Base-by-base conservation (phyloP, 306 rosid species). In the Castanea sativa region DNA sequence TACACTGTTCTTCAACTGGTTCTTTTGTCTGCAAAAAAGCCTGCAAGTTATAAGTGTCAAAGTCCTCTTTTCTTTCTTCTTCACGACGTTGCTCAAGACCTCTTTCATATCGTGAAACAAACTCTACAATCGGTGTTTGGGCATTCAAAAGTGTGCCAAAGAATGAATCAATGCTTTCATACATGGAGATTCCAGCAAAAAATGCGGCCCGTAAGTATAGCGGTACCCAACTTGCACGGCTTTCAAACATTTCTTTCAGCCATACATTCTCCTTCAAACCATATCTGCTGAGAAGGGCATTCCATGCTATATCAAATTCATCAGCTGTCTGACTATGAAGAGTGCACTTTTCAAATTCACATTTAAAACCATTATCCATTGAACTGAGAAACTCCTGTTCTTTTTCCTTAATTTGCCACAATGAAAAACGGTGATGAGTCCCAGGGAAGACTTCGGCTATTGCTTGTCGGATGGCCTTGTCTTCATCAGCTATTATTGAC, bases 11-110 rank as follows among this genome's bases (percentile, higher is more conserved):
- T 89, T 92, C 99, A 30, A 85, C 85, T 29, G 96, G 90, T 82
- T 95, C 98, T 83, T 95, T 90, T 52, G 98, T 95, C 89, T 91
- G 98, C 92, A 95, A 83, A 87, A 87, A 81, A n/a, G 92, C 91
- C 75, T 87, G 93, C 81, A 92, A 83, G 76, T 90, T 90, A 38
- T 87, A 86, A 78, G 98, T 82, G 80, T 95, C 87, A 69, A 90
- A 92, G 75, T 93, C 96, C 85, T 91, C 96, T 73, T 90, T 95
- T 69, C 92, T 81, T 83, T 95, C 99, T 77, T 90, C 98, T 78
- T 89, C 97, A 19, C 97, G 97, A 14, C 90, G 96, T 55, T 90
- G 90, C 88, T 95, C 96, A 68, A 95, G 86, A 60, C 89, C 92
- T 76, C 87, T 92, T 88, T 95, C 99, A 70, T 90, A 95, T 71